Conservation (phyloP, 2,329 filamentous ascomycete species). For the Fusarium nanum region DNA sequence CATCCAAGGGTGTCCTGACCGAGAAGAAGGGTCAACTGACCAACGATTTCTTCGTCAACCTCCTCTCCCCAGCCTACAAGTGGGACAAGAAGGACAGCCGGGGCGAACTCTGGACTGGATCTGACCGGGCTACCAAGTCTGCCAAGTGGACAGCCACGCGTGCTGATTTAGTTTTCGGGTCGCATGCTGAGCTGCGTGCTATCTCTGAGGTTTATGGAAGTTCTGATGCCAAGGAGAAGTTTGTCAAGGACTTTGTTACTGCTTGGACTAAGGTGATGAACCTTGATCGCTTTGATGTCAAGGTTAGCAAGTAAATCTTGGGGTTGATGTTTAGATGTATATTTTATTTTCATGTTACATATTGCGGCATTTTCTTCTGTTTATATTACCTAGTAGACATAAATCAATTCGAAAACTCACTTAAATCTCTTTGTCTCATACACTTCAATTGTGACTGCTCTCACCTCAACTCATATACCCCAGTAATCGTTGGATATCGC, state of each 20-base stretch:
- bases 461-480: too few species aligned
- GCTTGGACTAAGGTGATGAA: slow-evolving; percentile 83
- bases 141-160: slow-evolving; percentile 78
- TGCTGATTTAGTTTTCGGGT: slow-evolving; percentile 76
- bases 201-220: slow-evolving; percentile 76
- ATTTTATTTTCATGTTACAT: neutral
- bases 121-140: slow-evolving; percentile 72
- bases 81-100: slow-evolving; percentile 65
- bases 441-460: too few species aligned
- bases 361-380: neutral
- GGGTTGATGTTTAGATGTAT: too few species aligned
- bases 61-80: slow-evolving; percentile 73
- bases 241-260: slow-evolving; percentile 76
- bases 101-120: slow-evolving; percentile 70
- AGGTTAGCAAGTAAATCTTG: neutral
- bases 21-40: slow-evolving; percentile 74
- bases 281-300: slow-evolving; percentile 74
- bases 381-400: neutral
- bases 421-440: neutral
- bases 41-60: slow-evolving; percentile 86
- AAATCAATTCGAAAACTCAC: neutral
- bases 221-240: slow-evolving; percentile 69
- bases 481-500: too few species aligned
- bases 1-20: slow-evolving; percentile 75
- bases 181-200: slow-evolving; percentile 79